Evolutionary conservation across 805 yeast species (phyloP).

Genomic region (Candida boidinii): DNA sequence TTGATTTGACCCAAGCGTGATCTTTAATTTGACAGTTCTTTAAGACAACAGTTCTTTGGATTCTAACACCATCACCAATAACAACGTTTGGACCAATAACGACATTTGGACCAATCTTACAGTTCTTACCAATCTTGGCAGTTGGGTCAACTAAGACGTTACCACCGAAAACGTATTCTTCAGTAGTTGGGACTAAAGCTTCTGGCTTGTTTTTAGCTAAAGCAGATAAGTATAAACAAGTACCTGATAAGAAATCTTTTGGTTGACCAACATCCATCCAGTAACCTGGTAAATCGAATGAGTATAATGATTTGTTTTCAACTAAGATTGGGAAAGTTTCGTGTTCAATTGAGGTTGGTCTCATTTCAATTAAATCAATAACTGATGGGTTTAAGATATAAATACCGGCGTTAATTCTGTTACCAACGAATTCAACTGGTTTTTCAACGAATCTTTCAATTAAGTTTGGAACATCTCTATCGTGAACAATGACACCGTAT

Average conservation of each 20-base stretch:
- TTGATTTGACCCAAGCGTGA: constrained; percentile 95
- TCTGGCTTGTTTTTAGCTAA: constrained; percentile 73
- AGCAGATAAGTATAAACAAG: constrained; percentile 83
- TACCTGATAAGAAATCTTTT: constrained; percentile 97
- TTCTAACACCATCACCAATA: constrained; percentile 98
- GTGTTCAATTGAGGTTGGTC: constrained; percentile 98
- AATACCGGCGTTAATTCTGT: constrained; percentile 99
- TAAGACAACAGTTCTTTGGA: constrained; percentile 89
- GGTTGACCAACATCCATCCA: constrained; percentile 99
- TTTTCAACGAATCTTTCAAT: constrained; percentile 98
- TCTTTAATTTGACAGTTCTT: constrained; percentile 88
- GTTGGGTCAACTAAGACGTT: constrained; percentile 92
- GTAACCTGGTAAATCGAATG: constrained; percentile 97
- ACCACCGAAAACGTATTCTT: constrained; percentile 75
- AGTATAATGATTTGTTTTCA: constrained; percentile 79
- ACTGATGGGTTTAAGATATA: constrained; percentile 97
- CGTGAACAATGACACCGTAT: constrained; percentile 99
- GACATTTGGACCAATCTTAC: constrained; percentile 97
- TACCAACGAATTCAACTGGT: constrained; percentile 99
- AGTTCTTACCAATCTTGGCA: constrained; percentile 85
- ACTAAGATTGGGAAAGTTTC: constrained; percentile 98
- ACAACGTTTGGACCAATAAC: constrained; percentile 94
- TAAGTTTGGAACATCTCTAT: constrained; percentile 88
- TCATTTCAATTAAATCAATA: constrained; percentile 91
- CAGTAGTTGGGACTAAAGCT: constrained; percentile 49